Base-by-base conservation (phyloP, 2,329 filamentous ascomycete species). In the Lachnellula suecica region DNA sequence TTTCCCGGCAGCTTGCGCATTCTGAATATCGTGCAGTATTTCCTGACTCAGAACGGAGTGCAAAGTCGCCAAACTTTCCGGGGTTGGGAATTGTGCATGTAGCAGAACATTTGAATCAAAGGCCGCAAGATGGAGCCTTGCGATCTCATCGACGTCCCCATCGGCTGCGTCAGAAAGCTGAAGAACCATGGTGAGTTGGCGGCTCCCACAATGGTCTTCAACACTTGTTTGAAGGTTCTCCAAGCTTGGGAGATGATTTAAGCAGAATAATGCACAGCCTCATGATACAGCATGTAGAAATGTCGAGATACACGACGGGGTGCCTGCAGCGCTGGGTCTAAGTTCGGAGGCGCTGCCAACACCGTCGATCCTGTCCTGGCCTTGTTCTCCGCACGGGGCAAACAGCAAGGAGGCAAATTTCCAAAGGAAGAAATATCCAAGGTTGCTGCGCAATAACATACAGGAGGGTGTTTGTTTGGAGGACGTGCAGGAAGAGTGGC, bases 91-190 rank as follows among this genome's bases (percentile, higher is more conserved):
- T 38, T 65, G 61, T 2, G 54, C 61, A 46, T 61, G 59, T 8
- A 65, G 53, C 10, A 66, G 52, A 13, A 47, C 17, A 34, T 64
- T 65, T 9, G 44, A 43, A 34, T 64, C 35, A 53, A 68, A 52
- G 60, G 72, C 45, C 50, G 58, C 38, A 61, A 67, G 63, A 55
- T 72, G 56, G 9, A 65, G 51, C 8, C 47, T 42, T 17, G 63
- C 62, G 24, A 66, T 64, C 15, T 38, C 37, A 4, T 61, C 55
- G 5, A 54, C 62, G 49, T 66, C 63, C 41, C 25, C 54, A 10
- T 29, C 49, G 2, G 40, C 56, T 17, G 62, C 64, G 27, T 45
- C 38, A 17, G 38, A 46, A 8, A 66, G 24, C 27, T 57, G 41
- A n/a, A 63, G 54, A 17, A 54, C 55, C 61, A 63, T 64, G 35